Conservation (phyloP, 2,329 filamentous ascomycete genomes). For the Rhynchosporium agropyri region DNA sequence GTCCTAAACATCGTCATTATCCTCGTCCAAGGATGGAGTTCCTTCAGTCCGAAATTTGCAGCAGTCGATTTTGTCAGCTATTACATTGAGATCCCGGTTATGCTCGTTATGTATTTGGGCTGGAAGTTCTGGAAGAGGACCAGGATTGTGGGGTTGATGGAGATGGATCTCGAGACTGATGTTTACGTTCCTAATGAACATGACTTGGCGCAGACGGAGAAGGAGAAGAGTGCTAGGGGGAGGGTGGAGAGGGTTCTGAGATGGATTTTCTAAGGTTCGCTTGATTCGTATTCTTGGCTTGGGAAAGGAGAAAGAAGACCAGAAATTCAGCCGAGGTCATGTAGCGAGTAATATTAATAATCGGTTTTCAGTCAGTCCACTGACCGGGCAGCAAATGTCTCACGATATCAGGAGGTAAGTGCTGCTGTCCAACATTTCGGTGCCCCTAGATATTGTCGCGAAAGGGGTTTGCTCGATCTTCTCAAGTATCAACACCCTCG, state of each 20-base stretch:
- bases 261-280: conserved; percentile 37
- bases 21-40: conserved; percentile 65
- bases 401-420: no score
- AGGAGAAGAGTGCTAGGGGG: conserved; percentile 36
- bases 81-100: conserved; percentile 64
- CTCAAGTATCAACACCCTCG: no score
- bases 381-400: no score
- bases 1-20: conserved; percentile 61
- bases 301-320: no score
- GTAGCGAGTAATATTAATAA: no score
- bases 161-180: conserved; percentile 57
- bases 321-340: no score
- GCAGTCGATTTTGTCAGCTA: conserved; percentile 63
- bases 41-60: conserved; percentile 61
- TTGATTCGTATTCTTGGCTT: neutral
- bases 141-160: conserved; percentile 47
- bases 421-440: no score
- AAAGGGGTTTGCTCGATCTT: no score
- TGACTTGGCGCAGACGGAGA: conserved; percentile 35
- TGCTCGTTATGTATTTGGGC: conserved; percentile 55
- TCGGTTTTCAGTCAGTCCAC: no score
- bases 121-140: conserved; percentile 58
- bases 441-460: no score
- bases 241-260: conserved; percentile 35
- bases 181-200: conserved; percentile 43